These are phyloP conservation scores for Citrus sp. DNA, from an alignment of 345 rosid species.

Conservation along the genomic window DNA sequence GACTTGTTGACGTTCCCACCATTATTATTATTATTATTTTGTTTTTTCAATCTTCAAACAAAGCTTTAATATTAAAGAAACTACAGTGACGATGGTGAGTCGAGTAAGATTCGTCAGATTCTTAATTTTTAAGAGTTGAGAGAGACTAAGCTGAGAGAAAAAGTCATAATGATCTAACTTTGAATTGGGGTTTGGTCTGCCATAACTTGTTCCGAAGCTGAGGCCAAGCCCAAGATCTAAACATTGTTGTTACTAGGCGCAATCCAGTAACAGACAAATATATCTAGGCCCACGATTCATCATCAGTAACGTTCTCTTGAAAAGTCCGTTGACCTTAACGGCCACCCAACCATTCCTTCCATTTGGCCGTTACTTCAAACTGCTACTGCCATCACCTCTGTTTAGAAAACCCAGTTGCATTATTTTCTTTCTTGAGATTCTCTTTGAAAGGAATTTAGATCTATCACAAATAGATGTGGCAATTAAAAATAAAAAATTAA, in stretches of 20 bases:
- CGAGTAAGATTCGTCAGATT: neutral
- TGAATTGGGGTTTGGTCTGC: no score
- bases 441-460: neutral
- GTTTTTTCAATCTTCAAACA: neutral
- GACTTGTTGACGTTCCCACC: neutral
- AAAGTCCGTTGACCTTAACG: neutral
- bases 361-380: neutral
- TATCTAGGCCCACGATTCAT: no score
- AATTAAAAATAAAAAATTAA: no score
- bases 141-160: no score
- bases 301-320: no score
- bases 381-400: neutral
- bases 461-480: no score
- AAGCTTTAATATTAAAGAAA: neutral
- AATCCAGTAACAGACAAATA: no score
- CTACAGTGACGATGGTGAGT: neutral
- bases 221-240: no score
- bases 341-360: neutral
- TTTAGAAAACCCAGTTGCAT: neutral
- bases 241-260: no score
- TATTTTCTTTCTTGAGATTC: neutral
- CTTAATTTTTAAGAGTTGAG: neutral
- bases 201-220: no score
- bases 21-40: neutral
- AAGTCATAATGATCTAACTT: neutral